Percentiles rank a stretch among this genome's conserved stretches.
phyloP scores from a whole-genome alignment of 352 stramenopile genomes.

The Thraustochytrium striatum region DNA sequence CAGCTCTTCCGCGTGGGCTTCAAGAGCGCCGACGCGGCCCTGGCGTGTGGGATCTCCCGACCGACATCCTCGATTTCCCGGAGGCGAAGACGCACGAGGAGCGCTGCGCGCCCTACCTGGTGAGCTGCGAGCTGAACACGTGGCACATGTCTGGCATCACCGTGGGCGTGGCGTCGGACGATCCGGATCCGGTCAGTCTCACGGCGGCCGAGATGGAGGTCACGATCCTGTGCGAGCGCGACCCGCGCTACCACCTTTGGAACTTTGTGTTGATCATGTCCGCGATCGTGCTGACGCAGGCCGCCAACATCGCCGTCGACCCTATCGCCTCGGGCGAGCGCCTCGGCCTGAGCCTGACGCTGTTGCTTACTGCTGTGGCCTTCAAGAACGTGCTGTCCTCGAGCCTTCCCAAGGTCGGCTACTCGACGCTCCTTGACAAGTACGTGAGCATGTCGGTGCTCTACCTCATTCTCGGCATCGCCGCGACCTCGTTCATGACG shows the following conservation, averaged over 20 bases:
- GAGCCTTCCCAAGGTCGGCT: constrained; percentile 24
- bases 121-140: constrained; percentile 37
- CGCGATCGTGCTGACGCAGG: constrained; percentile 25
- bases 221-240: constrained; percentile 30
- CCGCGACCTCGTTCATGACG: constrained; percentile 5
- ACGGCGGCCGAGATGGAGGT: constrained; percentile 26
- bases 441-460: background rate
- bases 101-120: background rate
- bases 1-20: constrained; percentile 39
- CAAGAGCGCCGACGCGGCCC: constrained; percentile 19
- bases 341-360: background rate
- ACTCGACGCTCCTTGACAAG: constrained; percentile 5
- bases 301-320: constrained; percentile 13
- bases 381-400: constrained; percentile 25
- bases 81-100: background rate
- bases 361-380: constrained; percentile 14
- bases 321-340: background rate
- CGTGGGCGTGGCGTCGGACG: background rate
- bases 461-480: constrained; percentile 1
- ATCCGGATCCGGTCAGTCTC: constrained; percentile 33
- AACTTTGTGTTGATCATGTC: constrained; percentile 34
- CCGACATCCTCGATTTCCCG: constrained; percentile 16
- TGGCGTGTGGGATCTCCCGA: background rate
- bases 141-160: constrained; percentile 24
- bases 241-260: constrained; percentile 17